A percentile compares a stretch with the other conserved stretches of the same genome.
phyloP scores from a whole-genome alignment of 1,284 basidiomycete genomes.

The Coniophora puteana region DNA sequence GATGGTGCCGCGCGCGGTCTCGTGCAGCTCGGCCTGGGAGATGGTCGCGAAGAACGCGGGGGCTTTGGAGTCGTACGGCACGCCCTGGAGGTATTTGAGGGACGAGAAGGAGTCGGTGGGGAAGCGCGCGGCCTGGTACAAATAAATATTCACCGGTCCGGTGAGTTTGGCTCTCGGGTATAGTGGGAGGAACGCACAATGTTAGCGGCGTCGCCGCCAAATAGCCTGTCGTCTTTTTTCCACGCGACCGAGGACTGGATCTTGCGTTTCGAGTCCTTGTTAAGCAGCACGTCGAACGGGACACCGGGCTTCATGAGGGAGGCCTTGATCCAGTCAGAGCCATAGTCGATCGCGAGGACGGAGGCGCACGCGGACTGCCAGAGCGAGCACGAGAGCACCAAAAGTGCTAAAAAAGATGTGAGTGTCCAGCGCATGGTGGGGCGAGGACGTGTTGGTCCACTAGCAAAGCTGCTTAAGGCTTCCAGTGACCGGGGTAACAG shows the following conservation, averaged over 20 bases:
- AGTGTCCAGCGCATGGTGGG: too few relatives aligned
- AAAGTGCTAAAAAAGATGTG: constrained; percentile 18
- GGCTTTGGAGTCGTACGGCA: constrained; percentile 58
- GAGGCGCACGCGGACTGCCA: constrained; percentile 35
- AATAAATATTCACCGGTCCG: constrained; percentile 2
- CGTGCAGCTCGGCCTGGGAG: constrained; percentile 53
- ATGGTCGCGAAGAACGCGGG: constrained; percentile 67
- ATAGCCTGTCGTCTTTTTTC: constrained; percentile 85
- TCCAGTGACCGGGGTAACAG: too few relatives aligned
- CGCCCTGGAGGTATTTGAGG: constrained; percentile 85
- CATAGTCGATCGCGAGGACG: constrained; percentile 93
- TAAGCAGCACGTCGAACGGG: constrained; percentile 94
- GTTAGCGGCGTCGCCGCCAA: constrained; percentile 86
- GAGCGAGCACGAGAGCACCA: constrained; percentile 19
- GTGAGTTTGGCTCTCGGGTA: constrained; percentile 6
- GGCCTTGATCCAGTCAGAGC: constrained; percentile 93
- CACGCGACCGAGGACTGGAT: constrained; percentile 86
- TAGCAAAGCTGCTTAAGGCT: too few relatives aligned
- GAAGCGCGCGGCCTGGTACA: constrained; percentile 90
- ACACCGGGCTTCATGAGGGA: constrained; percentile 95
- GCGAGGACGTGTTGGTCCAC: too few relatives aligned
- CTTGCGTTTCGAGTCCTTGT: constrained; percentile 96
- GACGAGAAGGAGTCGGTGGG: constrained; percentile 86
- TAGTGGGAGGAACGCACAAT: constrained; percentile 54
- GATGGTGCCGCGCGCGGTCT: constrained; percentile 61